Evolutionary conservation across 2,329 filamentous ascomycete species (phyloP), one percentile per base, ranked within the genome.

Genomic region (Cladosporium sp.): DNA sequence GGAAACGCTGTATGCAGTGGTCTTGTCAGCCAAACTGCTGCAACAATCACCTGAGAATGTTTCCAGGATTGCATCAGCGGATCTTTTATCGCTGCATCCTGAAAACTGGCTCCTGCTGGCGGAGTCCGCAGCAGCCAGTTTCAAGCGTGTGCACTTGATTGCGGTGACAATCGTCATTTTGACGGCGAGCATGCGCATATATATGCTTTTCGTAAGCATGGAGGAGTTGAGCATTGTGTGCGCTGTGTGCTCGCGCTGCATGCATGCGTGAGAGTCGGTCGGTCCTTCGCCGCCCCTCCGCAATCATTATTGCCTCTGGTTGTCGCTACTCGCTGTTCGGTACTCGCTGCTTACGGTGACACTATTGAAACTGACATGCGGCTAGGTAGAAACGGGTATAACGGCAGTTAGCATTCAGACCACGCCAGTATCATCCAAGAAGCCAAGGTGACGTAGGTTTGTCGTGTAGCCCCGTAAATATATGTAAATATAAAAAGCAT

Each of bases 381-480:
- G 60, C 60, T 62, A 62, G 49, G 16, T 5, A 53, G 21, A 35
- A 37, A 40, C 23, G 33, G 60, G 60, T 14, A 62, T 62, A 62
- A 61, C 29, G 55, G 31, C 31, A 33, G 31, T 40, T 33, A 21
- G 21, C 33, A 35, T 35, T 35, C 12, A 35, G 12, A 16, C 33
- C 12, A 35, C 50, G 4, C 6, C 28, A 55, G 12, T 29, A 2
- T 2, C 18, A 55, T 7, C 52, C 26, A 31, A 29, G 31, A 18
- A 33, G 28, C 52, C 52, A 55, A 55, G 52, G n/a, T 55, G 29
- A 55, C 52, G 52, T 55, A n/a, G 52, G 28, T 29, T n/a, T 46
- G 5, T 46, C 40, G n/a, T 46, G 40, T 21, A 46, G 40, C 40
- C 40, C 40, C 40, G 21, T 46, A 46, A n/a, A 46, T 21, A 46